Conservation (phyloP, 257 asterid species). For the Solanum verrucosum region DNA sequence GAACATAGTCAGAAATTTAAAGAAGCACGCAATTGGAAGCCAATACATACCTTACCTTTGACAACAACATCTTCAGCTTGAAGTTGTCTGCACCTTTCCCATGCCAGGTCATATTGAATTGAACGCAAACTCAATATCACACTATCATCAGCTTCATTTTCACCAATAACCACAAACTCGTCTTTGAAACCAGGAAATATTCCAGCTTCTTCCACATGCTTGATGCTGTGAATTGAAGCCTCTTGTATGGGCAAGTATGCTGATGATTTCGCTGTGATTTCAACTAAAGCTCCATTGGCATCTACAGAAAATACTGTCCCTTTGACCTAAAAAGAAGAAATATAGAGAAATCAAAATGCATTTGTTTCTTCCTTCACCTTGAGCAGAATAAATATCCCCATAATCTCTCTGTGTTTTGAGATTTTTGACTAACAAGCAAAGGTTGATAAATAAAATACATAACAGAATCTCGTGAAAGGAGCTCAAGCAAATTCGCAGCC, state of each 20-base stretch:
- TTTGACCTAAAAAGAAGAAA: slow-evolving; percentile 41
- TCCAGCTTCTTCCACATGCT: slow-evolving; percentile 79
- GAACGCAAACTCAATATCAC: slow-evolving; percentile 78
- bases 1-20: not conserved
- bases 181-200: slow-evolving; percentile 73
- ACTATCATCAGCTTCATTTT: slow-evolving; percentile 74
- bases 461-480: not conserved
- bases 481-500: not conserved
- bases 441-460: not conserved
- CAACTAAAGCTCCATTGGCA: slow-evolving; percentile 86
- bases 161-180: slow-evolving; percentile 71
- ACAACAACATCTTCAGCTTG: slow-evolving; percentile 95
- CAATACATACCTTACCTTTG: slow-evolving; percentile 72
- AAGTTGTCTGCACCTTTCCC: slow-evolving; percentile 96
- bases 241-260: slow-evolving; percentile 82
- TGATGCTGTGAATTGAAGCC: slow-evolving; percentile 70
- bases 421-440: not conserved
- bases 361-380: not conserved
- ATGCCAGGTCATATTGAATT: slow-evolving; percentile 79
- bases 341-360: not conserved
- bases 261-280: slow-evolving; percentile 84
- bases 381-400: not conserved
- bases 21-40: not conserved
- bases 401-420: not conserved
- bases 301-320: slow-evolving; percentile 68